Conservation (phyloP, 169 alveolate species). For the Eimeria necatrix region DNA sequence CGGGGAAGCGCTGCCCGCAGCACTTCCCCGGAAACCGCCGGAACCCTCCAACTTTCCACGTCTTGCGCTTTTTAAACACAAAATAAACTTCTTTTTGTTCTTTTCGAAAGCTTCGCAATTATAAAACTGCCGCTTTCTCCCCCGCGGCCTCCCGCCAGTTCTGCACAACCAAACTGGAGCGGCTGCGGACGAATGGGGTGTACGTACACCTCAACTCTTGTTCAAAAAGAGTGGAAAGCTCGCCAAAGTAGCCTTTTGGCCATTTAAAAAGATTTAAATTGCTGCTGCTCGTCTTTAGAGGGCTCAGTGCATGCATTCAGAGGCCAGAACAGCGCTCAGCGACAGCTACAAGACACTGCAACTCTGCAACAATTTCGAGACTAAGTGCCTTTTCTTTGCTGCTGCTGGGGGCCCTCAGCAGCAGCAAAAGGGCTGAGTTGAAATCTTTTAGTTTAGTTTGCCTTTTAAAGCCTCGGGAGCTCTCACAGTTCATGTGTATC, state of each 20-base stretch:
- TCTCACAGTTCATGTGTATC: too few relatives aligned
- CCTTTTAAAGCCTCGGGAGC: not conserved
- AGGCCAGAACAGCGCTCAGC: too few relatives aligned
- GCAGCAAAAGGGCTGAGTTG: not conserved
- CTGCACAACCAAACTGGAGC: too few relatives aligned
- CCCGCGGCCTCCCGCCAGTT: constrained; percentile 92
- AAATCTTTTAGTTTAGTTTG: not conserved
- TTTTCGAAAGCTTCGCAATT: constrained; percentile 95
- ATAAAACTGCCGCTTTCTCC: constrained; percentile 92
- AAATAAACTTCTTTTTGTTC: constrained; percentile 93
- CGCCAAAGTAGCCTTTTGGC: not conserved
- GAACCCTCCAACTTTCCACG: not conserved
- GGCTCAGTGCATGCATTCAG: not conserved
- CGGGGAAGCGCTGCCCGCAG: too few relatives aligned
- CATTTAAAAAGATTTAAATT: not conserved
- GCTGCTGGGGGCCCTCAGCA: not conserved
- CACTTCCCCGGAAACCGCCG: not conserved
- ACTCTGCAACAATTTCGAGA: not conserved
- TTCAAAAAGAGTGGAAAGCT: too few relatives aligned
- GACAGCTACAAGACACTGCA: too few relatives aligned
- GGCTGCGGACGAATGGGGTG: too few relatives aligned
- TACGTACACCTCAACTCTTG: too few relatives aligned
- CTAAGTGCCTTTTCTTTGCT: not conserved
- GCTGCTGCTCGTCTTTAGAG: not conserved
- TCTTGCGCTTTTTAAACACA: not conserved